These are phyloP conservation scores for Pseudozyma pruni DNA, from an alignment of 1,284 basidiomycete species.

Conservation along the genomic window DNA sequence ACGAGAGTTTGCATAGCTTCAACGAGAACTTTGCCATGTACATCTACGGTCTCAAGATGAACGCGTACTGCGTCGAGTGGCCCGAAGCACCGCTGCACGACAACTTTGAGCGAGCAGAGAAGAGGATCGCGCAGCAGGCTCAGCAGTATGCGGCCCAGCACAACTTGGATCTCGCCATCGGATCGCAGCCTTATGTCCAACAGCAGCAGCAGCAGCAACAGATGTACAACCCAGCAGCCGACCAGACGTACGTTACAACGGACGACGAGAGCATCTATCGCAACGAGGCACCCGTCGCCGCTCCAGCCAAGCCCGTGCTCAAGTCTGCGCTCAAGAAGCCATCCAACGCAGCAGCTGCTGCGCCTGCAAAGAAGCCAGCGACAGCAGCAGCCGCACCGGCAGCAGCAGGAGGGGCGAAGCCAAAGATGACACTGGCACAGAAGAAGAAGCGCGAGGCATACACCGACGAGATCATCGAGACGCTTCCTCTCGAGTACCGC, in stretches of 20 bases:
- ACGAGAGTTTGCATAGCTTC: slow-evolving; percentile 82
- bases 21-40: slow-evolving; percentile 93
- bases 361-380: slow-evolving; percentile 19
- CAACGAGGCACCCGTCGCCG: slow-evolving; percentile 24
- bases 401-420: slow-evolving; percentile 69
- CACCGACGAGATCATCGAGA: slow-evolving; percentile 75
- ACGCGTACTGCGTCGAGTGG: slow-evolving; percentile 91
- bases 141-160: slow-evolving; percentile 47
- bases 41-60: slow-evolving; percentile 92
- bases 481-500: slow-evolving; percentile 87
- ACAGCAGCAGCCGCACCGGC: slow-evolving; percentile 4
- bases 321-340: slow-evolving; percentile 48
- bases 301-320: slow-evolving; percentile 28
- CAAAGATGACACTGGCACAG: slow-evolving; percentile 80
- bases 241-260: slow-evolving; percentile 65
- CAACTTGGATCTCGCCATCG: slow-evolving; percentile 21
- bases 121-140: slow-evolving; percentile 48
- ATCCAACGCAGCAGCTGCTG: slow-evolving; percentile 12
- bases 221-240: slow-evolving; percentile 34
- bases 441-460: slow-evolving; percentile 73
- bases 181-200: slow-evolving; percentile 11
- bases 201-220: slow-evolving; percentile 17
- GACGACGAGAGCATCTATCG: slow-evolving; percentile 53
- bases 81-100: slow-evolving; percentile 72
- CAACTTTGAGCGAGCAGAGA: slow-evolving; percentile 55